Evolutionary conservation across 78 protist species (phyloP).

Genomic region (Dictyostelium brefeldianum): DNA sequence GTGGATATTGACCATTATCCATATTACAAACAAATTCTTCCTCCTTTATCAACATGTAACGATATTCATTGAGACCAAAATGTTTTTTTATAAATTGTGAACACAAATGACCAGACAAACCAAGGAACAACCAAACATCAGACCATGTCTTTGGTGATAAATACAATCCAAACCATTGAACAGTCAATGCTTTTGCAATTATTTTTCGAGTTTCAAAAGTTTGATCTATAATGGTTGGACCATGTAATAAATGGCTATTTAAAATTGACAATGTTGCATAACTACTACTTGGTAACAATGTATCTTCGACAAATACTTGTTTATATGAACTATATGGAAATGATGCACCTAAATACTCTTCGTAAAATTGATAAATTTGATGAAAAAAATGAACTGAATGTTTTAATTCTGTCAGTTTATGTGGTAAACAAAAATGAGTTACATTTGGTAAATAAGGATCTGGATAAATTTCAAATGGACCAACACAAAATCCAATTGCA

Average conservation of each 20-base stretch:
- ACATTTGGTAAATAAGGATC: constrained; percentile 52
- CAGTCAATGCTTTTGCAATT: constrained; percentile 7
- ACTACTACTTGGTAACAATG: neutral
- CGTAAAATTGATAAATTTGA: constrained; percentile 59
- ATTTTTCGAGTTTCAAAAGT: constrained; percentile 66
- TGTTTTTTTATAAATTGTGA: constrained; percentile 49
- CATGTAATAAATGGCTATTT: constrained; percentile 63
- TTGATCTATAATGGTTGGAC: constrained; percentile 64
- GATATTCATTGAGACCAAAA: constrained; percentile 72
- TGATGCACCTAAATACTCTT: constrained; percentile 74
- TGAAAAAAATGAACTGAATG: constrained; percentile 67
- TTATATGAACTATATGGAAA: constrained; percentile 70
- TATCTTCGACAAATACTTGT: constrained; percentile 81
- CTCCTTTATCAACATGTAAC: constrained; percentile 40
- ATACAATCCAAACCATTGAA: constrained; percentile 63
- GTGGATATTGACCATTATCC: constrained; percentile 67
- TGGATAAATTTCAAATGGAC: constrained; percentile 77
- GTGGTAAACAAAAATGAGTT: constrained; percentile 84
- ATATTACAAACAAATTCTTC: constrained; percentile 38
- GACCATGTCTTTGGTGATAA: constrained; percentile 53
- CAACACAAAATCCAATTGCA: constrained; percentile 58
- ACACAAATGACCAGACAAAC: constrained; percentile 43
- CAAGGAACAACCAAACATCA: constrained; percentile 55
- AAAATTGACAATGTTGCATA: constrained; percentile 57
- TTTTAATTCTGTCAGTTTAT: constrained; percentile 56